phyloP scores from a whole-genome alignment of 139 green algal species.

The Trebouxia sp. region DNA sequence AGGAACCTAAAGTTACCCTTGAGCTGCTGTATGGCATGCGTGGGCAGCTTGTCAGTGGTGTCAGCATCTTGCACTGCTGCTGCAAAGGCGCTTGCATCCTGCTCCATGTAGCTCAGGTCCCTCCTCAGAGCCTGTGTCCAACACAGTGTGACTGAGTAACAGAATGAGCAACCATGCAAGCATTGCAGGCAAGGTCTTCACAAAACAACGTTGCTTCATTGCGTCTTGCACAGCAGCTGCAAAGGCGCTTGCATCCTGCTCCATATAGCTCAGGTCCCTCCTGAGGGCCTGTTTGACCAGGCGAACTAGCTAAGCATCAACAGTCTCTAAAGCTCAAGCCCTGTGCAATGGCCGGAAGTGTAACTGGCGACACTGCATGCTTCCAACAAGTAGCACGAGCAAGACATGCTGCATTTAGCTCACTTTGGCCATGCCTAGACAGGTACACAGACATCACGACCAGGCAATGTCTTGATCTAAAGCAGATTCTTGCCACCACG shows the following conservation, averaged over 20 bases:
- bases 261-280: conserved; percentile 82
- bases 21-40: conserved; percentile 66
- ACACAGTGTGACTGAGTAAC: not conserved
- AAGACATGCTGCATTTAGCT: no score
- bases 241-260: conserved; percentile 63
- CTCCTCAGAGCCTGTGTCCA: conserved; percentile 48
- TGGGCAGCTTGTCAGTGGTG: not conserved
- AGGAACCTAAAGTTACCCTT: conserved; percentile 93
- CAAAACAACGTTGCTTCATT: no score
- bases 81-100: conserved; percentile 55
- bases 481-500: no score
- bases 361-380: no score
- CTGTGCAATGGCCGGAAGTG: no score
- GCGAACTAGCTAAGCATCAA: no score
- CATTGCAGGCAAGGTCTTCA: not conserved
- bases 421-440: no score
- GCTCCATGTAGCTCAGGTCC: conserved; percentile 85
- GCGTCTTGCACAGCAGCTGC: conserved; percentile 13
- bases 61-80: conserved; percentile 8
- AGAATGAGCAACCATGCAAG: not conserved
- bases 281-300: conserved; percentile 57
- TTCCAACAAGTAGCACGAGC: no score
- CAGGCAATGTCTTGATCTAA: no score
- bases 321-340: no score
- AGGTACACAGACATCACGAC: no score